Evolutionary conservation across 2,329 filamentous ascomycete genomes (phyloP).

Genomic region (Penicillium thymicola): DNA sequence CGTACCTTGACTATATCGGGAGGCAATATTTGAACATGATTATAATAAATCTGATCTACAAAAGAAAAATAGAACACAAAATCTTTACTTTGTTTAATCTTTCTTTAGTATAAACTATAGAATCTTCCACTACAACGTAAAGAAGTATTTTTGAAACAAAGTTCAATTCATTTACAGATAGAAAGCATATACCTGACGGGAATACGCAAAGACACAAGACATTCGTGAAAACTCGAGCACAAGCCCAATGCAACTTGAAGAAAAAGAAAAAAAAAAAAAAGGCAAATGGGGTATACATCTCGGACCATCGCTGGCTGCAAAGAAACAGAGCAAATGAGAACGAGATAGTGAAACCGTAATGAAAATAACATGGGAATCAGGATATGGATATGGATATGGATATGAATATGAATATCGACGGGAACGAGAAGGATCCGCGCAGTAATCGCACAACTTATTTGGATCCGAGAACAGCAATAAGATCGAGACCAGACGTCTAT

Average conservation of each 20-base stretch:
- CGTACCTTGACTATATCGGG: neutral
- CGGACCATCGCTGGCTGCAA: conserved; percentile 17
- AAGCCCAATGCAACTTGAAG: conserved; percentile 10
- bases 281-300: conserved; percentile 25
- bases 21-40: neutral
- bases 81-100: no score
- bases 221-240: neutral
- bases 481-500: neutral
- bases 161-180: conserved; percentile 6
- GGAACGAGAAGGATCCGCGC: neutral
- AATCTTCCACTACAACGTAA: neutral
- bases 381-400: conserved; percentile 10
- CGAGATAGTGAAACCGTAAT: neutral
- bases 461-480: neutral
- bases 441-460: conserved; percentile 1
- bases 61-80: no score
- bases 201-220: conserved; percentile 2
- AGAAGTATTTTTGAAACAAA: neutral
- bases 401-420: conserved; percentile 7
- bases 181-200: conserved; percentile 1
- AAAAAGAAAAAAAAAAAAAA: neutral
- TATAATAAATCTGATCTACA: no score
- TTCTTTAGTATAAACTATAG: no score
- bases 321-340: neutral
- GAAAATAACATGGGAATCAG: conserved; percentile 8